Evolutionary conservation across 2,329 filamentous ascomycete species (phyloP).

Genomic region (Fusarium paranaense): DNA sequence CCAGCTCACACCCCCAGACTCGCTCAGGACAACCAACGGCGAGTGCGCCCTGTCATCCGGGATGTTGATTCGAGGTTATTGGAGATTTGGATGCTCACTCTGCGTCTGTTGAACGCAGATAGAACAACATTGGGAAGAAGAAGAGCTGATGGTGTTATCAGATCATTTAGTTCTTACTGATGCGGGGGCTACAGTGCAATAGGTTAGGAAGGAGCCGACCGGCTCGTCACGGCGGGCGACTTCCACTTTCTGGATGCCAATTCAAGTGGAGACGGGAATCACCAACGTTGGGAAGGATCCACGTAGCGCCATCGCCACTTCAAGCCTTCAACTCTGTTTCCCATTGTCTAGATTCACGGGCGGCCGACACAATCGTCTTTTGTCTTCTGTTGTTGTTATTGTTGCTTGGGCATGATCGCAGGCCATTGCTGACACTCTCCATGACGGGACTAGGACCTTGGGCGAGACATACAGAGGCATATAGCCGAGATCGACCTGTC

Average conservation of each 20-base stretch:
- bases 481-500: constrained; percentile 49
- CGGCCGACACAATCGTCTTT: not conserved
- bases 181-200: constrained; percentile 6
- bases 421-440: constrained; percentile 22
- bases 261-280: not conserved
- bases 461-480: constrained; percentile 34
- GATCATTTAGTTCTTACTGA: constrained; percentile 22
- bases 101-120: constrained; percentile 2
- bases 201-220: constrained; percentile 15
- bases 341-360: not conserved
- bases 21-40: constrained; percentile 19
- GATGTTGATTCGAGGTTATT: constrained; percentile 28
- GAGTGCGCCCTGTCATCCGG: constrained; percentile 10
- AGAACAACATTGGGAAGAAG: not conserved
- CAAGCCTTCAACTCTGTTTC: not conserved
- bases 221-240: constrained; percentile 2
- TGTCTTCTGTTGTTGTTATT: not conserved
- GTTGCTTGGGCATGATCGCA: not conserved
- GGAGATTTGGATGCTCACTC: constrained; percentile 2
- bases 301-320: constrained; percentile 6
- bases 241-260: not conserved
- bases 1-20: constrained; percentile 25
- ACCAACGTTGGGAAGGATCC: constrained; percentile 9
- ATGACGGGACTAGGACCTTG: constrained; percentile 22
- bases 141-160: constrained; percentile 11